Evolutionary conservation across 2,329 filamentous ascomycete species (phyloP), one percentile per base, ranked within the genome.

Genomic region (Byssothecium circinans): DNA sequence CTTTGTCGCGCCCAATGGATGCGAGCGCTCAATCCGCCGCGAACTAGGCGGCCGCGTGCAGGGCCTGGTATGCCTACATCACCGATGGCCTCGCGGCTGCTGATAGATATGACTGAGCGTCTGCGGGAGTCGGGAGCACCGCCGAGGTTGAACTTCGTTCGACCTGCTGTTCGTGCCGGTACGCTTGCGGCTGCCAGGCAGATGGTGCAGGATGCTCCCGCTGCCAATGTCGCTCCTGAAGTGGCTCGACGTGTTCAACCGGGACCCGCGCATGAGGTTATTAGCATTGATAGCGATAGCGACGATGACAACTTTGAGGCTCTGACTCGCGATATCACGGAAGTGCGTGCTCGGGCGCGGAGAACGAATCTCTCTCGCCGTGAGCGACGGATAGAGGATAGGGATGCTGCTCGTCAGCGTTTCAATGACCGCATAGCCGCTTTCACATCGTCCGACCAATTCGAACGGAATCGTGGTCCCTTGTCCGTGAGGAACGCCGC

Each of bases 1-100:
- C 8, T 59, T n/a, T 62, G 60, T 36, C 56, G 60, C 11, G 45
- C 57, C 2, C 15, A 55, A n/a, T 65, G 59, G 59, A 50, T 34
- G 41, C 18, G 19, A 11, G 25, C 20, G 2, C 32, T 25, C 23
- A 29, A 6, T 2, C 27, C 20, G 39, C 41, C 11, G 11, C 29
- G 6, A 20, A 15, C 14, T 25, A 6, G 18, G 14, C 42, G 19
- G 23, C 1, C n/a, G 29, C 18, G 18, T 7, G 30, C 11, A 6
- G n/a, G 23, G 10, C 23, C 10, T 5, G 6, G 10, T 5, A 5
- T 6, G 23, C 5, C 23, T 5, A 10, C 23, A 10, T 6, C 23
- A 10, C 5, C 10, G 23, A 25, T 10, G 23, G 23, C 23, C 23
- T 25, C 23, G 5, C 23, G 10, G 23, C 23, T 25, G 10, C 23